phyloP scores from a whole-genome alignment of 768 basidiomycete genomes.

The Ramaria sp. region DNA sequence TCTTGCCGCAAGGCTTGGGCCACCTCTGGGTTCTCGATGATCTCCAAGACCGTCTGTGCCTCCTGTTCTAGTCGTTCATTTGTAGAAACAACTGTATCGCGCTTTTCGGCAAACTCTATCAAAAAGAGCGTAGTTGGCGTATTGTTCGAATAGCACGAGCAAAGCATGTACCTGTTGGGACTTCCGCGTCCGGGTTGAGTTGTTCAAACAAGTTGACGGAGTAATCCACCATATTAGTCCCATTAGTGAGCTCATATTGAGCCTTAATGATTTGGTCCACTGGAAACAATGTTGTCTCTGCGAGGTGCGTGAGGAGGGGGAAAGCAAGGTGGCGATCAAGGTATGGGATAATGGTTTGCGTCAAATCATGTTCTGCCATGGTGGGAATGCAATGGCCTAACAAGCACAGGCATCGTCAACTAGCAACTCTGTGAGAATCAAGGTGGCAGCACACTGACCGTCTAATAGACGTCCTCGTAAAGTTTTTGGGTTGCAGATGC shows the following conservation, averaged over 20 bases:
- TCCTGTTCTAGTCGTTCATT: conserved; percentile 81
- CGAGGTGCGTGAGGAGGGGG: conserved; percentile 83
- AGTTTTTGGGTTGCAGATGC: conserved; percentile 4
- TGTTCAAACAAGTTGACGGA: conserved; percentile 71
- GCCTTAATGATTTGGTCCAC: conserved; percentile 73
- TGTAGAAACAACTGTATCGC: conserved; percentile 71
- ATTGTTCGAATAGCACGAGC: not conserved
- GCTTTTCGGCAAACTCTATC: conserved; percentile 76
- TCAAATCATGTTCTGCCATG: conserved; percentile 89
- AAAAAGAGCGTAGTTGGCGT: not conserved
- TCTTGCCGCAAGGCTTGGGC: conserved; percentile 91
- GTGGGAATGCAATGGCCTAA: conserved; percentile 11
- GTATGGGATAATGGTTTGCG: conserved; percentile 82
- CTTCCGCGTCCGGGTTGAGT: conserved; percentile 59
- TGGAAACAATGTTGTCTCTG: conserved; percentile 64
- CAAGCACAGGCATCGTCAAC: not conserved
- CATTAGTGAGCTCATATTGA: conserved; percentile 95
- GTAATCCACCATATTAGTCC: conserved; percentile 98
- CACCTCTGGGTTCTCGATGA: conserved; percentile 95
- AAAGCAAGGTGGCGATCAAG: conserved; percentile 93
- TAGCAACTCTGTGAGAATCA: not conserved
- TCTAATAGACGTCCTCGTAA: not conserved
- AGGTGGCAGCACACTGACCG: not conserved
- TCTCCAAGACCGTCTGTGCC: conserved; percentile 87
- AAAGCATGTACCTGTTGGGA: conserved; percentile 48